Conservation (phyloP, 805 yeast species). For the Ogataea dorogensis region DNA sequence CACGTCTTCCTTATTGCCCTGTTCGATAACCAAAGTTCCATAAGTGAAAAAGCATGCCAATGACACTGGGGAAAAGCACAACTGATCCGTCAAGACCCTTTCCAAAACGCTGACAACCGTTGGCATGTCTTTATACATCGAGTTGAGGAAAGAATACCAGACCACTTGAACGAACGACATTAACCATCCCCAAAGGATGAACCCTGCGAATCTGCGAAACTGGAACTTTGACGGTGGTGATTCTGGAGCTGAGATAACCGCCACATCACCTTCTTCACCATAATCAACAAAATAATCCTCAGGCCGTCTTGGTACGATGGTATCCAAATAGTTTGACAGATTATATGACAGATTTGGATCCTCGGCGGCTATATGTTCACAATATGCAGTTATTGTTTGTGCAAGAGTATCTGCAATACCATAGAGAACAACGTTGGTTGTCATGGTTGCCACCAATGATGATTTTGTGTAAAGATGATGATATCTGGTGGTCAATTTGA, state of each 20-base stretch:
- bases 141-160: slow-evolving; percentile 84
- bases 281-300: slow-evolving; percentile 35
- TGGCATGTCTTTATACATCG: slow-evolving; percentile 75
- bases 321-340: slow-evolving; percentile 21
- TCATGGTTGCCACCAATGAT: slow-evolving; percentile 73
- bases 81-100: slow-evolving; percentile 86
- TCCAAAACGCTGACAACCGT: slow-evolving; percentile 81
- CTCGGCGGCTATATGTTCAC: slow-evolving; percentile 11
- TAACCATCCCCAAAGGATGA: slow-evolving; percentile 82
- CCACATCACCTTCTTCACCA: slow-evolving; percentile 21
- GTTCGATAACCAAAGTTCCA: slow-evolving; percentile 78
- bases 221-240: slow-evolving; percentile 40
- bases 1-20: slow-evolving; percentile 64
- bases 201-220: slow-evolving; percentile 70
- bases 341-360: slow-evolving; percentile 18
- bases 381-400: slow-evolving; percentile 54
- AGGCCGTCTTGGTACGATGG: slow-evolving; percentile 18
- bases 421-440: slow-evolving; percentile 75
- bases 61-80: slow-evolving; percentile 85
- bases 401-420: slow-evolving; percentile 94
- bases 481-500: slow-evolving; percentile 56
- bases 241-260: not conserved
- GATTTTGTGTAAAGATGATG: slow-evolving; percentile 59
- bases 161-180: slow-evolving; percentile 81
- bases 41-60: slow-evolving; percentile 78